Conservation (phyloP, 2,329 filamentous ascomycete species). For the Dendrostoma leiphaemia region DNA sequence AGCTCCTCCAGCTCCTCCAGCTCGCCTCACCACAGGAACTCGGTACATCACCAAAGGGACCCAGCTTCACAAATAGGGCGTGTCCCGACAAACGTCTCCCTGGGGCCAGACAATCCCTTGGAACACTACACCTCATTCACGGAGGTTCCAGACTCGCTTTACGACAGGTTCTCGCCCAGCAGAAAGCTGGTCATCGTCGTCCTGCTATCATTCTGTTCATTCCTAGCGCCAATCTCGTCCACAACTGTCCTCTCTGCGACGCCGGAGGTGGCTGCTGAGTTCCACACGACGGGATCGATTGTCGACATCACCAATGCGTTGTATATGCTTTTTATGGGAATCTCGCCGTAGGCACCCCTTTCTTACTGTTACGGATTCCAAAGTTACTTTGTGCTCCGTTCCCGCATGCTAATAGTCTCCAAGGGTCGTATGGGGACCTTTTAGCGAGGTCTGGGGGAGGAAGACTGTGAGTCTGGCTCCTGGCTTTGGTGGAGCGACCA, state of each 20-base stretch:
- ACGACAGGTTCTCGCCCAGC: conserved; percentile 58
- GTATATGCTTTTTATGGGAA: conserved; percentile 70
- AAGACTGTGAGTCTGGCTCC: conserved; percentile 39
- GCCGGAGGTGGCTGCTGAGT: conserved; percentile 62
- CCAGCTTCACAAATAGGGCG: conserved; percentile 5
- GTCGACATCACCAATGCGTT: conserved; percentile 69
- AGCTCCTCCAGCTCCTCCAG: background rate
- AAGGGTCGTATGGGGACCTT: conserved; percentile 66
- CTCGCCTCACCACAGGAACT: background rate
- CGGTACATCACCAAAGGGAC: background rate
- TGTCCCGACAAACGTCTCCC: conserved; percentile 22
- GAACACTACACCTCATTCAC: conserved; percentile 29
- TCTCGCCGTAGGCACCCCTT: too few species aligned
- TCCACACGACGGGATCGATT: conserved; percentile 56
- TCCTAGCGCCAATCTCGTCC: conserved; percentile 68
- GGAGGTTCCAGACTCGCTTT: conserved; percentile 54
- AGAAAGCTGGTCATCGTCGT: conserved; percentile 67
- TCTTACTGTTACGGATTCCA: too few species aligned
- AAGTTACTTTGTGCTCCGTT: too few species aligned
- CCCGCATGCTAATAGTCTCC: too few species aligned
- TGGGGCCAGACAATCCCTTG: conserved; percentile 26
- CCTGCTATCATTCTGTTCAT: conserved; percentile 71
- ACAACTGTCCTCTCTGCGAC: conserved; percentile 65
- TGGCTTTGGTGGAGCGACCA: background rate
- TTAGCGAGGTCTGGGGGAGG: conserved; percentile 58